Conservation (phyloP, 306 rosid genomes). For the Prunus dulcis region DNA sequence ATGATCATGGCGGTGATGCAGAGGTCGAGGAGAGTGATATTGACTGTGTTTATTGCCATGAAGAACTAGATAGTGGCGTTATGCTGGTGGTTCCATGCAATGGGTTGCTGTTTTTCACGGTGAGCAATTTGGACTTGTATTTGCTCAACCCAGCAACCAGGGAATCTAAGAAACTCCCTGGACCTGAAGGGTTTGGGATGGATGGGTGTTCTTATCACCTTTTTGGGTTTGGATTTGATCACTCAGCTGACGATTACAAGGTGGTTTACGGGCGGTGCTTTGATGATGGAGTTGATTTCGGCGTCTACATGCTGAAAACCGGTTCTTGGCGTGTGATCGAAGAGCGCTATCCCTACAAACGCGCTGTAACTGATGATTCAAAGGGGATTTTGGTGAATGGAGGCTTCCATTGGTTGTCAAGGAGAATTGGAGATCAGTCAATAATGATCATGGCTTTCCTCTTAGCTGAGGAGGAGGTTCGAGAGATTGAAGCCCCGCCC, state of each 20-base stretch:
- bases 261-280: background rate
- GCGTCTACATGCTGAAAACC: background rate
- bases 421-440: background rate
- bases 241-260: background rate
- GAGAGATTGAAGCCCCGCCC: background rate
- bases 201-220: background rate
- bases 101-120: background rate
- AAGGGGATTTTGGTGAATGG: background rate
- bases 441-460: background rate
- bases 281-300: background rate
- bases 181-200: background rate
- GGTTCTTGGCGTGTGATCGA: background rate
- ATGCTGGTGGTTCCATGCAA: background rate
- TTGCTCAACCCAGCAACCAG: constrained; percentile 4
- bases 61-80: background rate
- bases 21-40: background rate
- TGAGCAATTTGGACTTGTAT: background rate
- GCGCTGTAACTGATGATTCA: background rate
- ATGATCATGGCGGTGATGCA: background rate
- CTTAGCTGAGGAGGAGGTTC: background rate
- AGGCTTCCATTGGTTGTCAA: background rate
- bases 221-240: constrained; percentile 3
- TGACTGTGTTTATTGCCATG: background rate
- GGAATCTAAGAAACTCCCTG: background rate
- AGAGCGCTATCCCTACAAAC: background rate